Evolutionary conservation across 2,329 filamentous ascomycete genomes (phyloP).

Genomic region (Cladophialophora bantiana): DNA sequence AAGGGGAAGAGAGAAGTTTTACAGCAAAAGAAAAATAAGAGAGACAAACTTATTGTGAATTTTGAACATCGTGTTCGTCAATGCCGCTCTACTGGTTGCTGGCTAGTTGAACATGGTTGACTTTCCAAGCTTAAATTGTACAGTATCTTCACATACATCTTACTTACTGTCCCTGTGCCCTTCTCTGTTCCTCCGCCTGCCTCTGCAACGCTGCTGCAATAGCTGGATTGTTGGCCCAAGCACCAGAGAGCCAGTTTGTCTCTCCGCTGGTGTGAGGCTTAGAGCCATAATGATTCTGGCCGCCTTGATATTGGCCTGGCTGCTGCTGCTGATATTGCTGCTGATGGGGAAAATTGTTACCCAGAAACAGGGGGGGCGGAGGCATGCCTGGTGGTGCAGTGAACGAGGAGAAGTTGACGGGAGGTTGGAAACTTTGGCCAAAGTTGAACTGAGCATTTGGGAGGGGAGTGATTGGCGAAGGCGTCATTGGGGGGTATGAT

Average conservation of each 20-base stretch:
- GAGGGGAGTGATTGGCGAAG: conserved; percentile 39
- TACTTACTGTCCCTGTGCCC: conserved; percentile 23
- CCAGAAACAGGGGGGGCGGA: conserved; percentile 9
- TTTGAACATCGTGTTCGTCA: no score
- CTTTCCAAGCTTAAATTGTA: not conserved
- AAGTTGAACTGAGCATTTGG: conserved; percentile 35
- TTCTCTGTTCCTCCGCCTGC: conserved; percentile 34
- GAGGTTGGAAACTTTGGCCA: conserved; percentile 17
- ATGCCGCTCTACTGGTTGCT: no score
- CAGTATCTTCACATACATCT: not conserved
- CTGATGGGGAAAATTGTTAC: conserved; percentile 45
- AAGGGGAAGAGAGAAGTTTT: no score
- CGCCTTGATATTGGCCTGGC: conserved; percentile 12
- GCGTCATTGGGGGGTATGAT: conserved; percentile 34
- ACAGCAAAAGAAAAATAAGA: no score
- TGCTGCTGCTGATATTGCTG: conserved; percentile 44
- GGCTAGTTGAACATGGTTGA: no score
- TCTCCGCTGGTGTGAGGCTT: not conserved
- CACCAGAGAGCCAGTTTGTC: conserved; percentile 19
- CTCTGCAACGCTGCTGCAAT: conserved; percentile 36
- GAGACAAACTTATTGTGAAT: no score
- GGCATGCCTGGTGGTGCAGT: conserved; percentile 18
- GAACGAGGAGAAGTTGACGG: conserved; percentile 22
- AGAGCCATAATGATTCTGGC: conserved; percentile 12
- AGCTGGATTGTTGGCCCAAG: conserved; percentile 35